These are phyloP conservation scores for Cocos nucifera DNA, from an alignment of 176 grass and related monocot species.

Conservation along the genomic window DNA sequence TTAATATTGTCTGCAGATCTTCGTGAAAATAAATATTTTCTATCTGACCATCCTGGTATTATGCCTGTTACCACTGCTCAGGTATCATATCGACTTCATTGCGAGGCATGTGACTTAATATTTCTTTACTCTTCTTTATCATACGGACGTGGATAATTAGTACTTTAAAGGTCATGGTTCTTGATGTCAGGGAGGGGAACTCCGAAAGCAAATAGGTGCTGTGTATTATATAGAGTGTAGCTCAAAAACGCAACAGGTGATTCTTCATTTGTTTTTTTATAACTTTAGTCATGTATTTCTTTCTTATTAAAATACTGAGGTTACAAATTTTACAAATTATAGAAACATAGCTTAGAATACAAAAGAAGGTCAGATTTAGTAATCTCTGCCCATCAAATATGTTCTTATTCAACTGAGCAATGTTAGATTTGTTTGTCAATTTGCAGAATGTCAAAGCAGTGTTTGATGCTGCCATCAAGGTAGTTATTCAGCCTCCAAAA, in stretches of 20 bases:
- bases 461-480: slow-evolving; percentile 92
- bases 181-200: slow-evolving; percentile 65
- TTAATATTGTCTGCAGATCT: slow-evolving; percentile 49
- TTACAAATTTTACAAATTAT: too few relatives aligned
- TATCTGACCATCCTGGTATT: slow-evolving; percentile 70
- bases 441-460: slow-evolving; percentile 85
- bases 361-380: too few relatives aligned
- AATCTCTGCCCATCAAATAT: too few relatives aligned
- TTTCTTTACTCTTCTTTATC: too few relatives aligned
- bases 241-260: slow-evolving; percentile 88
- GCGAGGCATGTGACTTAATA: too few relatives aligned
- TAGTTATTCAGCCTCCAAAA: slow-evolving; percentile 65
- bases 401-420: neutral
- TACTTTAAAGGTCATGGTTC: neutral
- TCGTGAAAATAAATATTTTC: slow-evolving; percentile 83
- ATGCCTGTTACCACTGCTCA: slow-evolving; percentile 79
- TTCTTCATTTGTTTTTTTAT: neutral
- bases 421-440: neutral
- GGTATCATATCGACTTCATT: slow-evolving; percentile 22
- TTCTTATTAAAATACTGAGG: too few relatives aligned
- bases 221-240: slow-evolving; percentile 80
- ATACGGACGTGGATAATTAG: too few relatives aligned
- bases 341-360: too few relatives aligned
- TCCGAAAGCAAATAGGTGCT: slow-evolving; percentile 76
- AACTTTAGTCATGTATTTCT: too few relatives aligned